phyloP scores from a whole-genome alignment of 805 yeast species.

The Kodamaea fukazawae region DNA sequence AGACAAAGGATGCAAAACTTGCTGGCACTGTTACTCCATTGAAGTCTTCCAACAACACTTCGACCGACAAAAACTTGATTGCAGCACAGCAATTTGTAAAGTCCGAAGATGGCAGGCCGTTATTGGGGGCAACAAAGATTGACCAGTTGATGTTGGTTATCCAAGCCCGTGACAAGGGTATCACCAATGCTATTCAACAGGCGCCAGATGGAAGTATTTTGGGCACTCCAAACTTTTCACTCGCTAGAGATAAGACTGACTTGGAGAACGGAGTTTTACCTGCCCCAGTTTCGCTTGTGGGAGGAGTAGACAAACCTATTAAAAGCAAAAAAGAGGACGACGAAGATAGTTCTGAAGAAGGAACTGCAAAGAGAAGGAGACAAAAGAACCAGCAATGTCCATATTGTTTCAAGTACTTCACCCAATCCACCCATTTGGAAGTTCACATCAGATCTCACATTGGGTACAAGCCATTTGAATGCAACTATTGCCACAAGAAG shows the following conservation, averaged over 20 bases:
- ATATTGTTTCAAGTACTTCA: conserved; percentile 75
- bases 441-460: conserved; percentile 87
- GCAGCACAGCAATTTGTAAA: conserved; percentile 47
- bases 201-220: conserved; percentile 68
- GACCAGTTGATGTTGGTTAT: conserved; percentile 90
- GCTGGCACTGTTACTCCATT: conserved; percentile 8
- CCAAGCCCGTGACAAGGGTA: conserved; percentile 80
- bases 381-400: conserved; percentile 66
- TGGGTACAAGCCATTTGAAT: conserved; percentile 80
- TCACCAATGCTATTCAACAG: conserved; percentile 60
- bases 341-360: conserved; percentile 19
- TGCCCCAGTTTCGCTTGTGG: conserved; percentile 60
- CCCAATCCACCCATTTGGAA: conserved; percentile 88
- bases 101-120: conserved; percentile 63
- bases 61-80: conserved; percentile 28
- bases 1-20: conserved; percentile 4
- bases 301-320: conserved; percentile 73
- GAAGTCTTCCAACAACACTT: conserved; percentile 2
- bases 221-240: conserved; percentile 33
- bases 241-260: conserved; percentile 13
- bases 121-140: conserved; percentile 82
- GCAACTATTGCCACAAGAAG: conserved; percentile 73
- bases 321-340: conserved; percentile 25
- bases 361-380: conserved; percentile 16
- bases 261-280: conserved; percentile 50